phyloP scores from a whole-genome alignment of 2,329 filamentous ascomycete species.

The Phoma sp. region DNA sequence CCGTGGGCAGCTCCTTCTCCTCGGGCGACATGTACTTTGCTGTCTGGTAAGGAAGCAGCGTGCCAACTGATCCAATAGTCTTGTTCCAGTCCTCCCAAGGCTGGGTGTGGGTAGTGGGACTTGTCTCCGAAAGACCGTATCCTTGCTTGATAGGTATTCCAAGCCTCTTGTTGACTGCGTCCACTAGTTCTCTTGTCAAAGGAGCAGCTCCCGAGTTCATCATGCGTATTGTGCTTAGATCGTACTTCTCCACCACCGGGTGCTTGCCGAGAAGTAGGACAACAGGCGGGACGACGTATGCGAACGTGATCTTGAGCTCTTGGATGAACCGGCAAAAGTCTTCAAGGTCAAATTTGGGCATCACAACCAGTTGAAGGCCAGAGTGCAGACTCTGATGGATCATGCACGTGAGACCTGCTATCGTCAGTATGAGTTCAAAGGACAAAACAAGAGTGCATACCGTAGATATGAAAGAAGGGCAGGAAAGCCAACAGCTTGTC shows the following conservation, averaged over 20 bases:
- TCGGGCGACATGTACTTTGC: constrained; percentile 76
- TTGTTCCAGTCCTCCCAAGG: constrained; percentile 77
- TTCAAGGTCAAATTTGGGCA: constrained; percentile 82
- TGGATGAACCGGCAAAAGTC: constrained; percentile 80
- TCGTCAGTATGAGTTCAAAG: constrained; percentile 6
- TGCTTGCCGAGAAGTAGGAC: constrained; percentile 81
- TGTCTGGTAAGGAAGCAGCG: constrained; percentile 77
- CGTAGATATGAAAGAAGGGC: constrained; percentile 93
- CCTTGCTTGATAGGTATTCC: constrained; percentile 87
- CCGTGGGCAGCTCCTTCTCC: constrained; percentile 66
- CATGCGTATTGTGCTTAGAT: constrained; percentile 79
- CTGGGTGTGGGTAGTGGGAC: constrained; percentile 78
- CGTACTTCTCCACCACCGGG: constrained; percentile 78
- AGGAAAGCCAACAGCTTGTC: constrained; percentile 80
- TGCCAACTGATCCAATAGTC: constrained; percentile 79
- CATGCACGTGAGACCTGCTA: constrained; percentile 70
- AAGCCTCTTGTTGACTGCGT: constrained; percentile 75
- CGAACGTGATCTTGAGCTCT: constrained; percentile 74
- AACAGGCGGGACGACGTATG: constrained; percentile 84
- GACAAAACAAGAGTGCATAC: constrained; percentile 50
- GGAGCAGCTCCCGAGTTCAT: constrained; percentile 89
- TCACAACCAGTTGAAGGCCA: constrained; percentile 71
- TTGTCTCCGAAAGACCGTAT: constrained; percentile 88
- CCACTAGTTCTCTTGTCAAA: constrained; percentile 78
- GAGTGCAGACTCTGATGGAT: constrained; percentile 71